Percentiles rank a stretch among this genome's conserved stretches.
phyloP scores from a whole-genome alignment of 108 stramenopile genomes.

The Hondaea fermentalgiana region DNA sequence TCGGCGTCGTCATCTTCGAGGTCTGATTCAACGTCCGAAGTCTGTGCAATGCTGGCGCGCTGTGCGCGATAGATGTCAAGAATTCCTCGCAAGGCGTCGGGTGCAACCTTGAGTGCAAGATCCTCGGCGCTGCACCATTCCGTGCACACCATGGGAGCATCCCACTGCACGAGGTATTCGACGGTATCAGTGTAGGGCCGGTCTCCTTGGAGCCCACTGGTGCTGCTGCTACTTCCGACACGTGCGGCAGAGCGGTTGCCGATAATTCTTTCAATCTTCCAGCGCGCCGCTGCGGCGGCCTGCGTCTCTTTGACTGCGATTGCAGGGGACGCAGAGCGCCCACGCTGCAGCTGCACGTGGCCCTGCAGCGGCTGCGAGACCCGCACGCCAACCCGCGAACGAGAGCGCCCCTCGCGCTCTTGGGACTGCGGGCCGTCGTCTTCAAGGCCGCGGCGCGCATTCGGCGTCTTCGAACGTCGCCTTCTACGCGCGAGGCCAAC shows the following conservation, averaged over 20 bases:
- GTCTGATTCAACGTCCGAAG: neutral
- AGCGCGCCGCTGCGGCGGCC: neutral
- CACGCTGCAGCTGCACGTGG: too few species aligned
- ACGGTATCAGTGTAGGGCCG: neutral
- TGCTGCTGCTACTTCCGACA: too few species aligned
- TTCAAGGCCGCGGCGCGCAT: too few species aligned
- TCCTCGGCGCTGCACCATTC: neutral
- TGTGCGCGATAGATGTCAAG: neutral
- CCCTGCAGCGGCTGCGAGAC: too few species aligned
- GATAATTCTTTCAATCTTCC: neutral
- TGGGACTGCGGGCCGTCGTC: too few species aligned
- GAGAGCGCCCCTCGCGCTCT: too few species aligned
- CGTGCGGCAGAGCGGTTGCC: neutral
- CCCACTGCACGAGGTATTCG: conserved; percentile 5
- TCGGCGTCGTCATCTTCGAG: neutral
- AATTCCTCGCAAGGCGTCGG: neutral
- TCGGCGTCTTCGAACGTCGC: neutral
- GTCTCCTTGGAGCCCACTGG: neutral
- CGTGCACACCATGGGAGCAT: neutral
- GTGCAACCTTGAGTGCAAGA: neutral
- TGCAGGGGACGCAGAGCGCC: too few species aligned
- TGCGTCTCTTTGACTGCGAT: too few species aligned
- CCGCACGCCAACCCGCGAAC: too few species aligned
- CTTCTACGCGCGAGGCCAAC: neutral
- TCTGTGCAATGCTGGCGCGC: neutral